Conservation (phyloP, 345 rosid genomes). For the Citrus australasica region DNA sequence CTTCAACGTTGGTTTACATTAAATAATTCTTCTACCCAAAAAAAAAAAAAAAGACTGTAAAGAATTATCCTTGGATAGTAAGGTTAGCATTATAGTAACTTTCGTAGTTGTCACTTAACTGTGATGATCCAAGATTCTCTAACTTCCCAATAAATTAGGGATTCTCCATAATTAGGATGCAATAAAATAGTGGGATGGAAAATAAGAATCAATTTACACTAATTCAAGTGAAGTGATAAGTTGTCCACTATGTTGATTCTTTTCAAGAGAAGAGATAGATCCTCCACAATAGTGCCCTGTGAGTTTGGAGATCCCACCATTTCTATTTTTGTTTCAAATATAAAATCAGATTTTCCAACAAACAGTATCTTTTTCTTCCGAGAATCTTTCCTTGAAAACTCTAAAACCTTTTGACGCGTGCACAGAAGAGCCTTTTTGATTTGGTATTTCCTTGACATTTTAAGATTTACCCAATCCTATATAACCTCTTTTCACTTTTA, state of each 20-base stretch:
- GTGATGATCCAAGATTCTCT: neutral
- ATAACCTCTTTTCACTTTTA: too few relatives aligned
- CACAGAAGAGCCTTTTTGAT: neutral
- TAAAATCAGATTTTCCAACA: neutral
- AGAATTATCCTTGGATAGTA: neutral
- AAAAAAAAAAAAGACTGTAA: too few relatives aligned
- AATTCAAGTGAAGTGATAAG: neutral
- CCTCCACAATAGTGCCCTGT: constrained; percentile 9
- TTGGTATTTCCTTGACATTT: neutral
- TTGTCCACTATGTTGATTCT: constrained; percentile 10
- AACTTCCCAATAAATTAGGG: neutral
- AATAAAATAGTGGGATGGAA: constrained; percentile 6
- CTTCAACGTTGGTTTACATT: too few relatives aligned
- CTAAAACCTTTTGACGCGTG: neutral
- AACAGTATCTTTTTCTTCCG: constrained; percentile 8
- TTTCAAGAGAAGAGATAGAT: neutral
- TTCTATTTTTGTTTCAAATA: neutral
- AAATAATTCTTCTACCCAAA: too few relatives aligned
- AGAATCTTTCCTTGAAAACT: constrained; percentile 1
- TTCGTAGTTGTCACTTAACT: neutral
- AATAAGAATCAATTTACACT: constrained; percentile 9
- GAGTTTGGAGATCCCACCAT: constrained; percentile 7
- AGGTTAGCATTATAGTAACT: neutral
- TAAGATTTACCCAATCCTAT: neutral
- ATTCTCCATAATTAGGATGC: neutral